phyloP scores from a whole-genome alignment of 2,329 filamentous ascomycete genomes.

The Tympanopsis confertula region DNA sequence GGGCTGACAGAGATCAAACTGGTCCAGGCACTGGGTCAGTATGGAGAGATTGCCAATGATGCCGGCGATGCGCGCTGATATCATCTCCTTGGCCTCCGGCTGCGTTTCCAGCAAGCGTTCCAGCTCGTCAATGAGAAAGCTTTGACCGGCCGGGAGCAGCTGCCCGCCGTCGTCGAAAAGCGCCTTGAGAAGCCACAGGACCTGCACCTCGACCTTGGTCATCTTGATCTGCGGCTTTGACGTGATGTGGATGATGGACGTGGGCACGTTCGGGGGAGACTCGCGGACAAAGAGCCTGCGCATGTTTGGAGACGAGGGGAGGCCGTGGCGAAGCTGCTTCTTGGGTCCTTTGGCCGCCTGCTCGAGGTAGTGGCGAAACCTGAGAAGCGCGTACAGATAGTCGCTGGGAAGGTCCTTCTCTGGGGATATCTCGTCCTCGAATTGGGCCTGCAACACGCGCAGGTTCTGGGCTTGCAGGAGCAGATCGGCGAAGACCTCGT shows the following conservation, averaged over 20 bases:
- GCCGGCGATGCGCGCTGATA: slow-evolving; percentile 21
- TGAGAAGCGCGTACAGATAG: slow-evolving; percentile 23
- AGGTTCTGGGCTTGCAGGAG: slow-evolving; percentile 15
- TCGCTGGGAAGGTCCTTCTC: slow-evolving; percentile 21
- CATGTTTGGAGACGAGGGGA: slow-evolving; percentile 28
- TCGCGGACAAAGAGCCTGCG: slow-evolving; percentile 19
- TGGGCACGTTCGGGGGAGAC: slow-evolving; percentile 9
- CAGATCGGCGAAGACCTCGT: slow-evolving; percentile 26
- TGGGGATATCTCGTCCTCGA: slow-evolving; percentile 16
- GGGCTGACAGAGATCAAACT: slow-evolving; percentile 33
- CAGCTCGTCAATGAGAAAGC: slow-evolving; percentile 31
- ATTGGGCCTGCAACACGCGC: slow-evolving; percentile 16
- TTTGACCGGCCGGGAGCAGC: slow-evolving; percentile 18
- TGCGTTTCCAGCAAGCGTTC: slow-evolving; percentile 28
- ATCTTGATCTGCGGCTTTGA: slow-evolving; percentile 7
- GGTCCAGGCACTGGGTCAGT: slow-evolving; percentile 26
- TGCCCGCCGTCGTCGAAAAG: slow-evolving; percentile 22
- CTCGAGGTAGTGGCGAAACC: slow-evolving; percentile 18
- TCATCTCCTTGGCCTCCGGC: slow-evolving; percentile 16
- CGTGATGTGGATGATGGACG: slow-evolving; percentile 10
- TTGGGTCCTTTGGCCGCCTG: slow-evolving; percentile 18
- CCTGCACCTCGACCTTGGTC: slow-evolving; percentile 9
- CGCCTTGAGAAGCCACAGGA: slow-evolving; percentile 22
- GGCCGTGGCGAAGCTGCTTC: slow-evolving; percentile 12
- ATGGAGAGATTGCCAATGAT: slow-evolving; percentile 32